Evolutionary conservation across 2,329 filamentous ascomycete species (phyloP), one percentile per base, ranked within the genome.

Genomic region (Sporothrix curviconia): DNA sequence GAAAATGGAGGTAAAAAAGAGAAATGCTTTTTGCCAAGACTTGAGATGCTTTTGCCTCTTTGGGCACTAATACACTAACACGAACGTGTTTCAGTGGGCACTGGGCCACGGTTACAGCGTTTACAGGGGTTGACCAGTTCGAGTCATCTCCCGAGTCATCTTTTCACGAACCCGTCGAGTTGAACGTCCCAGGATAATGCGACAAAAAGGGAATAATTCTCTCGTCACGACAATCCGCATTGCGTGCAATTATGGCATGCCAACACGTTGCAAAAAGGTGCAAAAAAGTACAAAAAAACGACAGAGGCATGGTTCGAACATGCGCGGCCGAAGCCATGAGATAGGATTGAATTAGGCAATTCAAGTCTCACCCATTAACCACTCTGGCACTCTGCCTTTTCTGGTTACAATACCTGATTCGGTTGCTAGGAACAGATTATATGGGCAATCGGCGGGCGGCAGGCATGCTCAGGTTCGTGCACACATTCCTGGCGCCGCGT

Each of bases 311-410:
- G 60, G 60, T 62, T 62, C 60, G 60, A 62, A 62, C 60, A 60
- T 62, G 60, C 60, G 60, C 60, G 60, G 60, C 60, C 60, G 60
- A 62, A 62, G 60, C 60, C 60, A 62, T 62, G 60, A 62, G 60
- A 62, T 62, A 62, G 55, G 44, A 57, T 61, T 57, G 53, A 59
- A 58, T 24, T 14, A 11, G 28, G 19, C n/a, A 32, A 61, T 62
- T 62, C 60, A 62, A 62, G 60, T 62, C 60, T 62, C 60, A 62
- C 60, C 60, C 60, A 62, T 62, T 62, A 62, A 62, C 60, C 60
- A 62, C 60, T 62, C 60, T 62, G 60, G 60, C 60, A 62, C 60
- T 62, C 22, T 62, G 60, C 60, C 60, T 51, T 47, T 57, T 55
- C n/a, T 17, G 44, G 42, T 19, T 14, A 59, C 43, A 54, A 12